Conservation (phyloP, 1,284 basidiomycete species). For the Ceratobasidium sp. region DNA sequence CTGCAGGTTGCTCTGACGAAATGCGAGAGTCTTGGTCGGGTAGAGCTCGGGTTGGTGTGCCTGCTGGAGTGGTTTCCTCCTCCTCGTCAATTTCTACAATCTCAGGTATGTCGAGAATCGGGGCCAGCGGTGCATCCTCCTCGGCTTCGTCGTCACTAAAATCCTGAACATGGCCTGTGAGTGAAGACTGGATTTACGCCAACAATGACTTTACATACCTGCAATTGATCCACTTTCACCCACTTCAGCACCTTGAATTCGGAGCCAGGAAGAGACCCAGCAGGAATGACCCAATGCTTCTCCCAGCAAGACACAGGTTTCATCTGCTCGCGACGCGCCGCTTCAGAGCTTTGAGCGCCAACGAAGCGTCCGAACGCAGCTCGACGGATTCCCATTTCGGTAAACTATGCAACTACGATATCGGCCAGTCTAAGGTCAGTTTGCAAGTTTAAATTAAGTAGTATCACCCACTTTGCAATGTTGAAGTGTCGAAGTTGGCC, state of each 20-base stretch:
- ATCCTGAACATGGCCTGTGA: conserved; percentile 28
- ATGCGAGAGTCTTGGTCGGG: conserved; percentile 39
- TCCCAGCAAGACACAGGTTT: conserved; percentile 47
- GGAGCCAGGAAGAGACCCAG: conserved; percentile 46
- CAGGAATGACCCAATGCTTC: conserved; percentile 48
- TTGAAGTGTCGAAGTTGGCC: conserved; percentile 16
- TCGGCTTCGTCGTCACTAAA: conserved; percentile 48
- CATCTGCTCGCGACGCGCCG: conserved; percentile 44
- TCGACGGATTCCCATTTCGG: conserved; percentile 37
- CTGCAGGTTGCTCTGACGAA: conserved; percentile 42
- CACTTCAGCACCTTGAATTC: conserved; percentile 48
- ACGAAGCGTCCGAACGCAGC: conserved; percentile 42
- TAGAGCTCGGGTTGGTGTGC: conserved; percentile 40
- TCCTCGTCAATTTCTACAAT: conserved; percentile 35
- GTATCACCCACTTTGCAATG: not conserved
- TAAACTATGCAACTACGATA: not conserved
- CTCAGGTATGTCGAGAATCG: conserved; percentile 42
- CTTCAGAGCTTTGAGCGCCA: conserved; percentile 41
- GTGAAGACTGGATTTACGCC: not conserved
- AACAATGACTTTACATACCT: conserved; percentile 26
- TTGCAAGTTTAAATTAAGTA: not conserved
- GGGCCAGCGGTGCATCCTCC: conserved; percentile 42
- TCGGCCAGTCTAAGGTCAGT: not conserved
- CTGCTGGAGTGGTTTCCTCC: conserved; percentile 16
- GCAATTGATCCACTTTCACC: conserved; percentile 46